Conservation (phyloP, 2,329 filamentous ascomycete species). For the Nigrospora oryzae region DNA sequence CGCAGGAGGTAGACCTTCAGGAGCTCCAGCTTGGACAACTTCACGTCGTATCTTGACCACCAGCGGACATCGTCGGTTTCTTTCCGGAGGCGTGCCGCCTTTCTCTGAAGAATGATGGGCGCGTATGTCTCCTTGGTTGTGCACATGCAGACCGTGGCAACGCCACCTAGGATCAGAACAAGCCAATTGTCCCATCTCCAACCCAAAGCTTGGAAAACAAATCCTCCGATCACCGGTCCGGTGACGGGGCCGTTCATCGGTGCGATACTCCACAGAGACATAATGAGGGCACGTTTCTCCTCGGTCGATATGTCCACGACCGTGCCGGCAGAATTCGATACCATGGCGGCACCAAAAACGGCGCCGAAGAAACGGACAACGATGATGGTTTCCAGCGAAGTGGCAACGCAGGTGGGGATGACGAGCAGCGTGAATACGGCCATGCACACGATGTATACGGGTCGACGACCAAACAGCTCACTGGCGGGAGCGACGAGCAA, state of each 20-base stretch:
- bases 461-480: constrained; percentile 59
- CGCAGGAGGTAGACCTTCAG: constrained; percentile 69
- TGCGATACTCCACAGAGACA: constrained; percentile 76
- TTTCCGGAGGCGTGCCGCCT: constrained; percentile 55
- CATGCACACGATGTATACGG: constrained; percentile 63
- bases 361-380: constrained; percentile 65
- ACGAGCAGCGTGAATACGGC: constrained; percentile 58
- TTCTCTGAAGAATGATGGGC: constrained; percentile 59
- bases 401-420: constrained; percentile 63
- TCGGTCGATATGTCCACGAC: constrained; percentile 78
- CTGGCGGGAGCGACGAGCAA: constrained; percentile 67
- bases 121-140: constrained; percentile 69
- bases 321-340: constrained; percentile 75
- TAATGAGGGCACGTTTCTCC: constrained; percentile 71
- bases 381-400: constrained; percentile 60
- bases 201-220: constrained; percentile 66
- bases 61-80: constrained; percentile 63
- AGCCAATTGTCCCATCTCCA: constrained; percentile 90
- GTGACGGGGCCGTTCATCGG: constrained; percentile 62
- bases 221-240: constrained; percentile 71
- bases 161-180: constrained; percentile 61
- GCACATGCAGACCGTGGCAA: constrained; percentile 49
- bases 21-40: constrained; percentile 52
- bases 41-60: constrained; percentile 76
- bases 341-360: constrained; percentile 69